Evolutionary conservation across 306 rosid species (phyloP).

Genomic region (Styphnolobium japonicum): DNA sequence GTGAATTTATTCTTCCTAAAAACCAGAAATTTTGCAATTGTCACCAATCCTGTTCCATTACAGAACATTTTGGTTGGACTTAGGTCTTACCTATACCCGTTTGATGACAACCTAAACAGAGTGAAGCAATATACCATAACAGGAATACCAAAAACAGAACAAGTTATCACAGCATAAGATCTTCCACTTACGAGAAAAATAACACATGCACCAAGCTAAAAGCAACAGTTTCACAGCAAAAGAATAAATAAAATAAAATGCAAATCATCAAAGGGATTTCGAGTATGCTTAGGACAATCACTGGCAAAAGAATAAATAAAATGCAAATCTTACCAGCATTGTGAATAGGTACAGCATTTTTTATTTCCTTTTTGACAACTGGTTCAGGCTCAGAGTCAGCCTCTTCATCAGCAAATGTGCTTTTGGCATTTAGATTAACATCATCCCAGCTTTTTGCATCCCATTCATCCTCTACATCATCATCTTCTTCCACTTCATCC

Average conservation of each 20-base stretch:
- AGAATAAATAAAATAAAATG: too few species aligned
- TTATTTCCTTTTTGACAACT: constrained; percentile 43
- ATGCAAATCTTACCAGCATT: constrained; percentile 45
- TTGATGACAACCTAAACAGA: neutral
- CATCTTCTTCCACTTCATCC: constrained; percentile 62
- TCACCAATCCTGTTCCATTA: neutral
- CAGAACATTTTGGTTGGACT: neutral
- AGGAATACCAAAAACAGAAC: neutral
- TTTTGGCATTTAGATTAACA: constrained; percentile 57
- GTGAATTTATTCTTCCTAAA: neutral
- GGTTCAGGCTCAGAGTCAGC: constrained; percentile 64
- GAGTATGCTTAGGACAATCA: neutral
- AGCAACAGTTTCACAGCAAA: neutral
- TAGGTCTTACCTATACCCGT: neutral
- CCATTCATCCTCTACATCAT: constrained; percentile 85
- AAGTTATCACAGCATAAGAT: neutral
- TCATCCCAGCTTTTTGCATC: constrained; percentile 98
- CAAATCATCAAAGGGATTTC: constrained; percentile 9
- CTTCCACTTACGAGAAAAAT: neutral
- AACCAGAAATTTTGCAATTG: too few species aligned
- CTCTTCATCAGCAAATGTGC: constrained; percentile 92
- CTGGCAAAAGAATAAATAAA: neutral
- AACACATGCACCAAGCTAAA: neutral
- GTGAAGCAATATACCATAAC: neutral
- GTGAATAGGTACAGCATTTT: constrained; percentile 34